Conservation (phyloP, 495 filamentous ascomycete species). For the Talaromyces nanjingensis region DNA sequence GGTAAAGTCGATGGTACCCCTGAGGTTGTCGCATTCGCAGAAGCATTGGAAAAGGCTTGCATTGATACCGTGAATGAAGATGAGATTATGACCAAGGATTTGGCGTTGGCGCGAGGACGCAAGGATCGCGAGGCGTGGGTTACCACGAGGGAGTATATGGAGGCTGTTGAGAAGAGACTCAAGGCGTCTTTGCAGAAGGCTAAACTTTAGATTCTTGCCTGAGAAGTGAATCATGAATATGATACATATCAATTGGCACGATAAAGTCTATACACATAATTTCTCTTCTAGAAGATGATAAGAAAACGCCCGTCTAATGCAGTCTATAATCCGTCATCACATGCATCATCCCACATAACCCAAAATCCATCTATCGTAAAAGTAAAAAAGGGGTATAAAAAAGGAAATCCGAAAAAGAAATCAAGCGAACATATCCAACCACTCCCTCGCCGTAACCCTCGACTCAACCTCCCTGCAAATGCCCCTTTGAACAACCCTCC, state of each 20-base stretch:
- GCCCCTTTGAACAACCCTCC: constrained; percentile 32
- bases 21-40: constrained; percentile 81
- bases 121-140: constrained; percentile 76
- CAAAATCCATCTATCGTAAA: neutral
- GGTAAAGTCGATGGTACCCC: constrained; percentile 85
- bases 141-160: constrained; percentile 80
- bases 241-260: neutral
- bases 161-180: constrained; percentile 80
- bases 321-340: neutral
- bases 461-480: constrained; percentile 34
- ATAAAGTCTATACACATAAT: neutral
- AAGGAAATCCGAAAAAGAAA: neutral
- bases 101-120: constrained; percentile 86
- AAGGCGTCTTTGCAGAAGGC: constrained; percentile 54
- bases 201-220: constrained; percentile 10
- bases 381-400: neutral
- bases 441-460: constrained; percentile 28
- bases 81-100: constrained; percentile 97
- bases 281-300: neutral
- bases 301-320: neutral
- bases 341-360: neutral
- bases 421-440: constrained; percentile 19
- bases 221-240: neutral
- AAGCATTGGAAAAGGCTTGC: constrained; percentile 89
- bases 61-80: constrained; percentile 88